Evolutionary conservation across 192 early-diverging fungal genomes (phyloP), one percentile per base, ranked within the genome.

Genomic region (Oehlia diaphana): DNA sequence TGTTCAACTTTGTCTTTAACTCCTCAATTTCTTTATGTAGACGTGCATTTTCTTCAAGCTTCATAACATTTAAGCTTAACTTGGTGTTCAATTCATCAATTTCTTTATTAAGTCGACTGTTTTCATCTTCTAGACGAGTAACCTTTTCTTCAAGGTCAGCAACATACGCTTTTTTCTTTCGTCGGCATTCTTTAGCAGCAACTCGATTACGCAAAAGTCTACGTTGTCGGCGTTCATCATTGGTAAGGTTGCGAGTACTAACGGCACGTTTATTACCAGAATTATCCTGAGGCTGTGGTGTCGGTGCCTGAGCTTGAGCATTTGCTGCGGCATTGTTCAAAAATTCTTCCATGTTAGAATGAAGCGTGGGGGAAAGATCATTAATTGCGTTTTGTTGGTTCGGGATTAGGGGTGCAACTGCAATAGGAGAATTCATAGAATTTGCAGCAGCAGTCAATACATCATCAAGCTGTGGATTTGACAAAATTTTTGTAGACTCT

Each of bases 121-220:
- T 84, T 53, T 95, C 93, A 31, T 90, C 86, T 73, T 92, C 89
- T 26, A 94, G 68, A 37, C 87, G 81, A 13, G 82, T 72, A 10
- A 92, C 86, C 67, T 91, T 90, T 61, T 90, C 86, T 71, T 94
- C 92, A 68, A 95, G 86, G 50, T 92, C 92, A 23, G 84, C 82
- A 37, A 95, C 91, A 76, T 91, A 93, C n/a, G 86, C 88, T 81
- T 95, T 95, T 82, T 94, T 94, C 82, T 95, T 95, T 74, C 92
- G 92, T 9, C 94, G 90, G 69, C 93, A 95, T 80, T 94, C 94
- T 83, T 94, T 94, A 72, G 94, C 94, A 1, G 94, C 94, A 23
- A 94, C 84, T 9, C 94, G 84, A 84, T 95, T 95, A 74, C 92
- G 89, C 78, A 91, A 84, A 80, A 95, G 80, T 9, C 94, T 86